Evolutionary conservation across 2,329 filamentous ascomycete genomes (phyloP).

Genomic region (Dothideomycetes sp.): DNA sequence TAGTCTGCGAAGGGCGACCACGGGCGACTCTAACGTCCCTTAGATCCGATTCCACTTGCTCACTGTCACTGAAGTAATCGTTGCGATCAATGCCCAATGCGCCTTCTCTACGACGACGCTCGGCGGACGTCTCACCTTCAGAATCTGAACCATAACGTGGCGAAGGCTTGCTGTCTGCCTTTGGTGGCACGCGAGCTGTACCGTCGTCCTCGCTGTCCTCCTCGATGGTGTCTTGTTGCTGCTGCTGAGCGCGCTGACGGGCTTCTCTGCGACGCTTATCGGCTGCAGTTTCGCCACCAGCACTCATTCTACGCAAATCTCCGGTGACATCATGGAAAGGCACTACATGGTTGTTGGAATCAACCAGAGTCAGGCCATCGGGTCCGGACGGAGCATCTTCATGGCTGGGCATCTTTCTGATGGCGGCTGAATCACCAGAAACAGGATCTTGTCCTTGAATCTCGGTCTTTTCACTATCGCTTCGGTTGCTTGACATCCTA

Average conservation of each 20-base stretch:
- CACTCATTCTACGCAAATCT: slow-evolving; percentile 19
- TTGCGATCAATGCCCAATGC: slow-evolving; percentile 52
- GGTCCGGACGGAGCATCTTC: slow-evolving; percentile 14
- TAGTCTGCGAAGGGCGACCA: slow-evolving; percentile 12
- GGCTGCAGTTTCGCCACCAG: slow-evolving; percentile 28
- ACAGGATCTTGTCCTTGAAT: slow-evolving; percentile 3
- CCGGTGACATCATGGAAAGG: slow-evolving; percentile 38
- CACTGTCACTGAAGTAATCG: slow-evolving; percentile 43
- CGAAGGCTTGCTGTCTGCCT: not conserved
- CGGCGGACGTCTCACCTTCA: slow-evolving; percentile 61
- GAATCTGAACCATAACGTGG: slow-evolving; percentile 23
- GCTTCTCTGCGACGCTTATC: slow-evolving; percentile 37
- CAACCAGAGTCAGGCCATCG: slow-evolving; percentile 34
- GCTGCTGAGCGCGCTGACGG: slow-evolving; percentile 13
- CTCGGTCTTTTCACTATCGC: not conserved
- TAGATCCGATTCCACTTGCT: not conserved
- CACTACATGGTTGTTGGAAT: slow-evolving; percentile 37
- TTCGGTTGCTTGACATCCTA: not conserved
- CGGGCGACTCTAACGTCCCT: slow-evolving; percentile 1
- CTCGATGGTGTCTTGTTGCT: slow-evolving; percentile 1
- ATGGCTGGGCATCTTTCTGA: slow-evolving; percentile 14
- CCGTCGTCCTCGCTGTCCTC: slow-evolving; percentile 31
- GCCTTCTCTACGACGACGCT: slow-evolving; percentile 62
- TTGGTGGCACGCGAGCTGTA: slow-evolving; percentile 29
- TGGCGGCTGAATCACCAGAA: slow-evolving; percentile 3